Percentiles rank a stretch among this genome's conserved stretches.
phyloP scores from a whole-genome alignment of 1,284 basidiomycete species.

The Cutaneotrichosporon spelunceum region DNA sequence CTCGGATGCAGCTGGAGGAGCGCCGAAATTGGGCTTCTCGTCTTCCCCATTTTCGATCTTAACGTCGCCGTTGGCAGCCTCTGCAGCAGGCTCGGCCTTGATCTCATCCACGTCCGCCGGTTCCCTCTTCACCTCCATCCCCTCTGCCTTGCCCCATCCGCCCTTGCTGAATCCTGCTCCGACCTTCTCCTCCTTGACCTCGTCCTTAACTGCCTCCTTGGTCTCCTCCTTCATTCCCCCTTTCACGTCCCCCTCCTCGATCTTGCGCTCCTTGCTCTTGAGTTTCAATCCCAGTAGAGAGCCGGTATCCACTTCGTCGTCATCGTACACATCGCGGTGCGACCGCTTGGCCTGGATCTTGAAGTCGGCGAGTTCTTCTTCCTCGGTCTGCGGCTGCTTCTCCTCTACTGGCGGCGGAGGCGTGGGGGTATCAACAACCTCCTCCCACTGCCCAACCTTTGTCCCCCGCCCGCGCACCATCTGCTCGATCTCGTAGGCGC shows the following conservation, averaged over 20 bases:
- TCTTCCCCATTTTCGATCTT: slow-evolving; percentile 18
- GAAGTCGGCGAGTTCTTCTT: slow-evolving; percentile 38
- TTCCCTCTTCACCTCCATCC: neutral
- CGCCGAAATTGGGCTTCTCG: slow-evolving; percentile 9
- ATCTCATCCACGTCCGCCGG: slow-evolving; percentile 6
- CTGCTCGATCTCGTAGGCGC: slow-evolving; percentile 57
- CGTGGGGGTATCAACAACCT: slow-evolving; percentile 53
- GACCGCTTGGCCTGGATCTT: slow-evolving; percentile 33
- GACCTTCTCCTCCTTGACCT: slow-evolving; percentile 14
- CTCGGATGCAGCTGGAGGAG: neutral
- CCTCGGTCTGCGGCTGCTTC: slow-evolving; percentile 10
- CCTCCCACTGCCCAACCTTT: slow-evolving; percentile 77
- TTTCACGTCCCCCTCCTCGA: slow-evolving; percentile 12
- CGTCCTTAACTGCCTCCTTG: slow-evolving; percentile 4
- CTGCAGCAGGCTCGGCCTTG: slow-evolving; percentile 1
- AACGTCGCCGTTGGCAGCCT: slow-evolving; percentile 14
- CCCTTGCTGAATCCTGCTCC: slow-evolving; percentile 15
- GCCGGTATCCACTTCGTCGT: slow-evolving; percentile 43
- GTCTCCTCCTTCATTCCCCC: slow-evolving; percentile 27
- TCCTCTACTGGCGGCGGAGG: slow-evolving; percentile 2
- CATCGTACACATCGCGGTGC: slow-evolving; percentile 40
- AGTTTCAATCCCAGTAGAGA: slow-evolving; percentile 36
- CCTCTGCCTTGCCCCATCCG: neutral
- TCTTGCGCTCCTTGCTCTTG: slow-evolving; percentile 37
- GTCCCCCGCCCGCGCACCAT: slow-evolving; percentile 64